Evolutionary conservation across 805 yeast species (phyloP).

Genomic region (Maudiozyma pseudohumilis): DNA sequence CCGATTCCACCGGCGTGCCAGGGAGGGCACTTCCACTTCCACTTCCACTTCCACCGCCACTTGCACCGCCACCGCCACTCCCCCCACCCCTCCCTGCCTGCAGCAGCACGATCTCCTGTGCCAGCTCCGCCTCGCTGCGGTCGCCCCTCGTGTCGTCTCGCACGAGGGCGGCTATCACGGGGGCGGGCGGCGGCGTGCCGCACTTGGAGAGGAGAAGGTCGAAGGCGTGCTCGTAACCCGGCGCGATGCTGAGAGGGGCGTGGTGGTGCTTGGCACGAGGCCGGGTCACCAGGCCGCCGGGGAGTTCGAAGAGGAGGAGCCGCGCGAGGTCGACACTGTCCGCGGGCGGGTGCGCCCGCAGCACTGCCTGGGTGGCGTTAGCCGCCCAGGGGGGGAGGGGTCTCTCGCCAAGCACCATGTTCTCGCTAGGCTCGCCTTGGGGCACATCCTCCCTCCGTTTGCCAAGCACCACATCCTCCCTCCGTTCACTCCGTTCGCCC

Average conservation of each 20-base stretch:
- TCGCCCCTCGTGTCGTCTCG: background rate
- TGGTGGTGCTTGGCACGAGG: background rate
- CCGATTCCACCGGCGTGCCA: background rate
- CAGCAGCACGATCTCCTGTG: background rate
- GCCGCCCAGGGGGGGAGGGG: no score
- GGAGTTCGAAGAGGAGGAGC: constrained; percentile 48
- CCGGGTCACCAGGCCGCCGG: constrained; percentile 36
- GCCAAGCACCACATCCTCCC: no score
- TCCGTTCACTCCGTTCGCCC: no score
- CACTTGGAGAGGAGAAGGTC: background rate
- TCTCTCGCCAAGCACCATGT: no score
- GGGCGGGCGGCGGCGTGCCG: background rate
- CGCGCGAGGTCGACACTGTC: constrained; percentile 36
- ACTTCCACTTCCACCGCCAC: no score
- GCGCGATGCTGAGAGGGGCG: no score
- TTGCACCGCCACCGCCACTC: background rate
- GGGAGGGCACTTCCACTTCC: no score
- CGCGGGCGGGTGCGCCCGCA: no score
- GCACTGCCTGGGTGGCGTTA: no score
- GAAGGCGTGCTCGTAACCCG: background rate
- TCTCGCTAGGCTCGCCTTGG: no score
- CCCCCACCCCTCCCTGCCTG: background rate
- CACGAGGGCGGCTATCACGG: background rate
- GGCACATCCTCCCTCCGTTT: no score
- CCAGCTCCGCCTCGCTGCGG: background rate